Percentiles rank a stretch among this genome's conserved stretches.
These are phyloP conservation scores for Linnemannia zychae DNA, from an alignment of 192 early-diverging fungal genomes.

Conservation along the genomic window DNA sequence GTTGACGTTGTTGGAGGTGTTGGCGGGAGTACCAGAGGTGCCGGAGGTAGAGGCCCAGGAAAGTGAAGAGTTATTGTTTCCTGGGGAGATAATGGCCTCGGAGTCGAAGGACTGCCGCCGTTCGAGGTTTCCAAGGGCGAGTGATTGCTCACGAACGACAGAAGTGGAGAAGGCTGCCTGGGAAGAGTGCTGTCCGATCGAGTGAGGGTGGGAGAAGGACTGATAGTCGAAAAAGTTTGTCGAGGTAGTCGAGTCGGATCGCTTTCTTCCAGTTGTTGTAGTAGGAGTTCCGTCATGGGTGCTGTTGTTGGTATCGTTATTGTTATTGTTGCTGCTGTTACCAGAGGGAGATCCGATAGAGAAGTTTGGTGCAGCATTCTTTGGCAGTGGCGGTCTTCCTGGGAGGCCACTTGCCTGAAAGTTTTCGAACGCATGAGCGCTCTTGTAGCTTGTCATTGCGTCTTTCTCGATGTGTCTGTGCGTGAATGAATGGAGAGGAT, in stretches of 20 bases:
- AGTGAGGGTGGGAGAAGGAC: constrained; percentile 39
- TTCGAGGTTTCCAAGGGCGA: constrained; percentile 51
- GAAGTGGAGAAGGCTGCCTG: constrained; percentile 31
- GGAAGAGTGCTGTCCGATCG: constrained; percentile 14
- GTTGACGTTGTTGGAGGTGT: not conserved
- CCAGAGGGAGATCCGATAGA: not conserved
- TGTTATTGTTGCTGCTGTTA: not conserved
- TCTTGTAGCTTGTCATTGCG: constrained; percentile 53
- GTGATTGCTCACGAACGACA: constrained; percentile 51
- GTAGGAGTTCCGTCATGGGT: not conserved
- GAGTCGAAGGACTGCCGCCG: constrained; percentile 34
- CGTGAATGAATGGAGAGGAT: not conserved
- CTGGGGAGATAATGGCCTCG: constrained; percentile 6
- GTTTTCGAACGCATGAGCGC: constrained; percentile 47
- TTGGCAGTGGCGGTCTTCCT: constrained; percentile 23
- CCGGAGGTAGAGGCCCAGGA: constrained; percentile 12
- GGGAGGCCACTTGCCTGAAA: constrained; percentile 26
- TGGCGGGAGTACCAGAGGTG: not conserved
- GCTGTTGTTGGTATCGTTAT: not conserved
- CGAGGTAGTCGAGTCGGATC: constrained; percentile 33
- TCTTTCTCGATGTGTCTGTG: not conserved
- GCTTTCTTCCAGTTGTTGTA: constrained; percentile 6
- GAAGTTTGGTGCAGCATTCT: constrained; percentile 24
- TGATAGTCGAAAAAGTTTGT: constrained; percentile 25
- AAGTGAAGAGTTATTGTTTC: not conserved